A percentile compares a stretch with the other conserved stretches of the same genome.
phyloP scores from a whole-genome alignment of 176 grass and related monocot genomes.

The Chloris gayana region DNA sequence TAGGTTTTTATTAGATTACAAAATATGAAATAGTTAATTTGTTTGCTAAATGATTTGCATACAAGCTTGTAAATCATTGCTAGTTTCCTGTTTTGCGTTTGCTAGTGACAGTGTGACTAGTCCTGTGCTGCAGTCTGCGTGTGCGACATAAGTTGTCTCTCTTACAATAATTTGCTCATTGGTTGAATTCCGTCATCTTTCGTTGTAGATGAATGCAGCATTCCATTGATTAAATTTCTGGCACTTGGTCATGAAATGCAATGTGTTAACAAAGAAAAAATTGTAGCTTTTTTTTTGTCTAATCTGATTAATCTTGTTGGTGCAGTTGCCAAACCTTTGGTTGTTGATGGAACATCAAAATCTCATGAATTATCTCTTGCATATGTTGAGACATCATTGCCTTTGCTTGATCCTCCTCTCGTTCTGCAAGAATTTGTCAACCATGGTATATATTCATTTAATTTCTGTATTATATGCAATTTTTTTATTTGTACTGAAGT shows the following conservation, averaged over 20 bases:
- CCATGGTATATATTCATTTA: slow-evolving; percentile 62
- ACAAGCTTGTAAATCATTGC: background rate
- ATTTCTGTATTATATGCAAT: background rate
- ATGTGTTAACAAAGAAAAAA: background rate
- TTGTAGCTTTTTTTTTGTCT: background rate
- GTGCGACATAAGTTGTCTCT: background rate
- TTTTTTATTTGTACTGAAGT: background rate
- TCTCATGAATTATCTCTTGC: slow-evolving; percentile 89
- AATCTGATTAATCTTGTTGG: background rate
- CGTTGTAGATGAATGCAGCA: background rate
- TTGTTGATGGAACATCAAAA: slow-evolving; percentile 89
- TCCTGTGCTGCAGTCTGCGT: background rate
- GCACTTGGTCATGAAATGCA: background rate
- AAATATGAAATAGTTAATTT: background rate
- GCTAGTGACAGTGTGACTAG: background rate
- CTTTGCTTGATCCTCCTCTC: slow-evolving; percentile 81
- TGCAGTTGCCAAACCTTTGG: slow-evolving; percentile 89
- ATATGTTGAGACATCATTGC: slow-evolving; percentile 67
- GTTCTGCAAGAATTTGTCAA: slow-evolving; percentile 97
- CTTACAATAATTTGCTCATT: background rate
- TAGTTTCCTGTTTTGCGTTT: background rate
- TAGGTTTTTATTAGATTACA: background rate
- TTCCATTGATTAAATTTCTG: background rate
- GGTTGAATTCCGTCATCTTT: background rate
- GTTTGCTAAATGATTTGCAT: slow-evolving; percentile 7